phyloP scores from a whole-genome alignment of 768 basidiomycete species.

The Boletus patriciae region DNA sequence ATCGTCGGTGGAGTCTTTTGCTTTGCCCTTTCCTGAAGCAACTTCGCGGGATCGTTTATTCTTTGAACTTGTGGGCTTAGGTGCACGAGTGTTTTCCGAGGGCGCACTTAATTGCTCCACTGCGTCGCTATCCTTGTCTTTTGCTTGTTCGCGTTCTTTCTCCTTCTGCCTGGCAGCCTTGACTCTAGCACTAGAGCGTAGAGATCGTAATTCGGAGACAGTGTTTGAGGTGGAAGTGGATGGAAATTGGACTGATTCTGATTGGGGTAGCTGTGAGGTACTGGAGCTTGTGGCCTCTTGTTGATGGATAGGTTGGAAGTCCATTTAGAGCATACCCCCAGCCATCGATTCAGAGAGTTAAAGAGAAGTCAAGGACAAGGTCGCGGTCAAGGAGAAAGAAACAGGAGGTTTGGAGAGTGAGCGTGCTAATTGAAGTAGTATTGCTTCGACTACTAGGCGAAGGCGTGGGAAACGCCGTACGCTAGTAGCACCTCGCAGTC shows the following conservation, averaged over 20 bases:
- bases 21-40: conserved; percentile 58
- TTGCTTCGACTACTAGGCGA: conserved; percentile 24
- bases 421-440: conserved; percentile 28
- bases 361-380: conserved; percentile 23
- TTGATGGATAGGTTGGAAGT: conserved; percentile 74
- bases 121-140: conserved; percentile 53
- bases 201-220: conserved; percentile 52
- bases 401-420: conserved; percentile 15
- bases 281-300: conserved; percentile 71
- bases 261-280: conserved; percentile 43
- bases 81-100: conserved; percentile 46
- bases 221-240: conserved; percentile 36
- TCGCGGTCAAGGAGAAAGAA: conserved; percentile 28
- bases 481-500: neutral
- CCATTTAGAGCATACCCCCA: conserved; percentile 88
- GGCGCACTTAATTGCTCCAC: conserved; percentile 41
- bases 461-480: conserved; percentile 33
- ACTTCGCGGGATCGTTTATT: conserved; percentile 54
- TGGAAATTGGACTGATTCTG: conserved; percentile 36
- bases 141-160: conserved; percentile 52
- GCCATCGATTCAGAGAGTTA: conserved; percentile 65
- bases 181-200: conserved; percentile 75
- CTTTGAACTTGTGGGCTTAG: conserved; percentile 40
- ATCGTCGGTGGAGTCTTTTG: conserved; percentile 58
- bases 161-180: conserved; percentile 74